phyloP scores from a whole-genome alignment of 2,329 filamentous ascomycete genomes.

The Botrytis byssoidea region DNA sequence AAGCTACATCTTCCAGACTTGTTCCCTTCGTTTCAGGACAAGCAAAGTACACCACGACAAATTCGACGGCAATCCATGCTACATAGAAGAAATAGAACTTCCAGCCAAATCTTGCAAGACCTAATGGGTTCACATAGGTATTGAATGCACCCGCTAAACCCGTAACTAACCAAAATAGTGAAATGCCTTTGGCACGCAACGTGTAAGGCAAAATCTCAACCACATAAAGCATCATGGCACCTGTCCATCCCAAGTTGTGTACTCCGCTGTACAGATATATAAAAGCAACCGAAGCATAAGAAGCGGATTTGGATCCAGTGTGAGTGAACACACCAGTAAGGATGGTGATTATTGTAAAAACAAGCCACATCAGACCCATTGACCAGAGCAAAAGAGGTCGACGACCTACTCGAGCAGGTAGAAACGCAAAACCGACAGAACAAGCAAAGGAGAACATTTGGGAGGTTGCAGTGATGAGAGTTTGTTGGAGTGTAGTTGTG shows the following conservation, averaged over 20 bases:
- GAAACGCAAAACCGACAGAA: constrained; percentile 48
- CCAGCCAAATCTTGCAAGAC: constrained; percentile 42
- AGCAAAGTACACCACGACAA: constrained; percentile 61
- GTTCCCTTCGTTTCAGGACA: constrained; percentile 30
- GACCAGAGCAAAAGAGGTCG: constrained; percentile 26
- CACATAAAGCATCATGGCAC: constrained; percentile 46
- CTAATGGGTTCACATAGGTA: constrained; percentile 46
- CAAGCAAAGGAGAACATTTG: constrained; percentile 41
- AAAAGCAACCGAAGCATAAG: constrained; percentile 40
- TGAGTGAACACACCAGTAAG: constrained; percentile 28
- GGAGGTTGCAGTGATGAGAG: constrained; percentile 34
- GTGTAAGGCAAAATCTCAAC: constrained; percentile 45
- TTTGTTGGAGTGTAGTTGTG: constrained; percentile 27
- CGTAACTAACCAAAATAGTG: constrained; percentile 45
- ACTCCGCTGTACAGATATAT: constrained; percentile 48
- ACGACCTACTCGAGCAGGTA: constrained; percentile 39
- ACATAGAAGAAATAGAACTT: constrained; percentile 44
- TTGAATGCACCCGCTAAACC: constrained; percentile 39
- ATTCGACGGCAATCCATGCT: constrained; percentile 57
- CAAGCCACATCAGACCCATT: constrained; percentile 35
- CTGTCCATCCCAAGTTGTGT: constrained; percentile 54
- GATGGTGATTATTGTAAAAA: constrained; percentile 37
- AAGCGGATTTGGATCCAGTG: constrained; percentile 30
- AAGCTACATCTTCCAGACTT: constrained; percentile 40
- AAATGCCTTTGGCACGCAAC: constrained; percentile 41